Evolutionary conservation across 1,139 yeast genomes (phyloP).

Genomic region (Hanseniaspora sp.): DNA sequence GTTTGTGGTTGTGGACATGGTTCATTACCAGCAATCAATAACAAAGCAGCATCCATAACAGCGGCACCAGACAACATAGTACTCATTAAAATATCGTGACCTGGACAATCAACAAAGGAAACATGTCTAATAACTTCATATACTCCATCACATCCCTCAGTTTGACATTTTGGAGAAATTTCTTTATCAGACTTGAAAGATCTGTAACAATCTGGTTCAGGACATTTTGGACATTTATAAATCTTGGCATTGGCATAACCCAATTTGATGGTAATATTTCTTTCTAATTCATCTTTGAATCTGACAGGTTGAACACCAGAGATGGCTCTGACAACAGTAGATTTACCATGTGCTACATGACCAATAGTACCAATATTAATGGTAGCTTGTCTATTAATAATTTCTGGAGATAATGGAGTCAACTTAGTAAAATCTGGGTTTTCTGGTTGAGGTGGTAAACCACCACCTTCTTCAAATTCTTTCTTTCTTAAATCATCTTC

Average conservation of each 20-base stretch:
- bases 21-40: constrained; percentile 96
- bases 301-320: constrained; percentile 98
- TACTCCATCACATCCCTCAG: constrained; percentile 76
- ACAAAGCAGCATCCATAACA: constrained; percentile 97
- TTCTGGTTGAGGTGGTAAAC: constrained; percentile 90
- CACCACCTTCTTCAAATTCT: constrained; percentile 97
- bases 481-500: constrained; percentile 64
- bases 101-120: constrained; percentile 98
- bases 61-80: constrained; percentile 99
- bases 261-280: constrained; percentile 95
- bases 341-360: constrained; percentile 98
- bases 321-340: constrained; percentile 96
- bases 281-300: constrained; percentile 95
- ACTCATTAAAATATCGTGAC: constrained; percentile 99
- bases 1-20: constrained; percentile 99
- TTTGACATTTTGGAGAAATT: constrained; percentile 81
- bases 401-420: constrained; percentile 86
- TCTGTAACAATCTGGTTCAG: constrained; percentile 89
- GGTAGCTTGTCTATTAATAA: constrained; percentile 97
- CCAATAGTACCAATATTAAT: constrained; percentile 98
- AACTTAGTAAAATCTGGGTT: constrained; percentile 68
- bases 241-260: constrained; percentile 99
- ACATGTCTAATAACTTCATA: constrained; percentile 89
- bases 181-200: constrained; percentile 93
- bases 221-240: constrained; percentile 82